Evolutionary conservation across 2,329 filamentous ascomycete genomes (phyloP).

Genomic region (Cladophialophora carrionii): DNA sequence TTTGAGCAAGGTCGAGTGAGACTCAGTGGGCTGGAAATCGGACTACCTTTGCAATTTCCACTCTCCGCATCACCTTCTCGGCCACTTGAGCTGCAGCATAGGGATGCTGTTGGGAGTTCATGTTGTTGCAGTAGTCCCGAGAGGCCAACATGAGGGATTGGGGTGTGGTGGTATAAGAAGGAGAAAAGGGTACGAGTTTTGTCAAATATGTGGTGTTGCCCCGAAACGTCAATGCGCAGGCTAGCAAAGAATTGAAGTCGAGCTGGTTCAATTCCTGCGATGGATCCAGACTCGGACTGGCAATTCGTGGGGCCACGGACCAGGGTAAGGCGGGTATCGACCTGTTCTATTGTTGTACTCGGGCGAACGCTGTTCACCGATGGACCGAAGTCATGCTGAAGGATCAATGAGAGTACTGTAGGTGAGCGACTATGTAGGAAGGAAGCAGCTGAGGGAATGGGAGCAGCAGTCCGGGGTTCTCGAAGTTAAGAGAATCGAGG

Average conservation of each 20-base stretch:
- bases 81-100: conserved; percentile 45
- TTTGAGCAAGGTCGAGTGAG: conserved; percentile 26
- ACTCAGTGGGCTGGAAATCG: conserved; percentile 4
- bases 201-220: conserved; percentile 35
- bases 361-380: conserved; percentile 8
- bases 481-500: not conserved
- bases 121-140: conserved; percentile 43
- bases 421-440: not conserved
- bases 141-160: conserved; percentile 37
- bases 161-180: conserved; percentile 26
- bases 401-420: not conserved
- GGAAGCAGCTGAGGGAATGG: not conserved
- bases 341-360: conserved; percentile 22
- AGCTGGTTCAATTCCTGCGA: conserved; percentile 29
- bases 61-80: conserved; percentile 71
- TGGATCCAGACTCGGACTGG: conserved; percentile 28
- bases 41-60: conserved; percentile 73
- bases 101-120: conserved; percentile 41
- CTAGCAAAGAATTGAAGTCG: conserved; percentile 30
- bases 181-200: conserved; percentile 26
- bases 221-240: conserved; percentile 35
- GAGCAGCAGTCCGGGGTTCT: not conserved
- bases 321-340: conserved; percentile 28
- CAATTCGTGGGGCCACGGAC: conserved; percentile 32
- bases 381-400: not conserved